Base-by-base conservation (phyloP, 164 flowering plant species). In the Magnolia sinica region DNA sequence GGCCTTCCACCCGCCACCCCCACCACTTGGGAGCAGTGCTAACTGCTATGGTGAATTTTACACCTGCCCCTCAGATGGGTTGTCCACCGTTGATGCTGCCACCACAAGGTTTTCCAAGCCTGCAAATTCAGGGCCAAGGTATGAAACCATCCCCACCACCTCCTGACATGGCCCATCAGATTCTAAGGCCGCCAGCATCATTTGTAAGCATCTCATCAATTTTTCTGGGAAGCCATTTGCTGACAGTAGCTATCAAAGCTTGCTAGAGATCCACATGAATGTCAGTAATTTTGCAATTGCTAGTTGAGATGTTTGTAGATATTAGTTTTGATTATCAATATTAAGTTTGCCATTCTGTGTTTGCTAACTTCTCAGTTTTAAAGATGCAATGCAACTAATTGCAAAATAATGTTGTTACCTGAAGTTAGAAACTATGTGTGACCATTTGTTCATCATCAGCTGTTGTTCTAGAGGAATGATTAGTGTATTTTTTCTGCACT, bases 11-110 rank as follows among this genome's bases (percentile, higher is more conserved):
- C 84, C 58, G 20, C 98, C 95, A 13, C 94, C 96, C 58, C 97
- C 97, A 16, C 91, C 95, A 19, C 79, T 83, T 71, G 91, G 95
- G 29, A 79, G 89, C 82, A 91, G 94, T 37, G 73, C 91, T 19
- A 94, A 91, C 93, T 37, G 73, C 91, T 19, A 94, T 94, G 98
- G 82, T 88, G 1, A 92, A 91, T 79, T 95, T 88, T 81, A 88
- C 96, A 49, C 87, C 89, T 0, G 90, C 91, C 18, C 31, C 79
- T 68, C 94, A 37, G 7, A 37, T 37, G 45, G 45, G 91, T 74
- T 92, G 93, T 69, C 89, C 89, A 49, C 88, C 89, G 31, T n/a
- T 71, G 24, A 77, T 81, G 85, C 84, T 85, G 75, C 96, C 93
- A 16, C 90, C 92, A 22, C 97, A 91, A 82, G 91, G 95, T 68